A percentile compares a stretch with the other conserved stretches of the same genome.
These are phyloP conservation scores for Papiliotrema flavescens DNA, from an alignment of 1,284 basidiomycete species.

Conservation along the genomic window DNA sequence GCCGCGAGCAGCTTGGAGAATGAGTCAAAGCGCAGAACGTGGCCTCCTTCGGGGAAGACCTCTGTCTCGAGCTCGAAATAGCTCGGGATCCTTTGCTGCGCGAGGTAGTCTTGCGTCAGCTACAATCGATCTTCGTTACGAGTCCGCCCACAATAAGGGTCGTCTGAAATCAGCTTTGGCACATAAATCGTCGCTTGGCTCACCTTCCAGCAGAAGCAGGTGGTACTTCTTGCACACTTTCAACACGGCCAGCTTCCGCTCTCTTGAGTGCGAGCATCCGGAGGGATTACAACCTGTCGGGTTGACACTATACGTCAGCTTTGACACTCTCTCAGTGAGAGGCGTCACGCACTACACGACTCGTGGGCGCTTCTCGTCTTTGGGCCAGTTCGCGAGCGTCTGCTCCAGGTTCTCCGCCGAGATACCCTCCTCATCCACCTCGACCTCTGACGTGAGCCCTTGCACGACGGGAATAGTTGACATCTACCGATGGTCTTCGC, in stretches of 20 bases:
- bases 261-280: slow-evolving; percentile 67
- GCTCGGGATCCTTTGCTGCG: slow-evolving; percentile 58
- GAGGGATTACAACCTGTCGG: slow-evolving; percentile 73
- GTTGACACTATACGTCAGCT: slow-evolving; percentile 53
- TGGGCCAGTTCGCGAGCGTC: slow-evolving; percentile 72
- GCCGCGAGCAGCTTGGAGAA: slow-evolving; percentile 83
- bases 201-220: slow-evolving; percentile 80
- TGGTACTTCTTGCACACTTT: slow-evolving; percentile 69
- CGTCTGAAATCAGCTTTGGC: too few species aligned
- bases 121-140: too few species aligned
- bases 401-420: slow-evolving; percentile 62
- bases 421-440: slow-evolving; percentile 74
- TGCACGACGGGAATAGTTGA: too few species aligned
- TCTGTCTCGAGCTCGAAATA: slow-evolving; percentile 72
- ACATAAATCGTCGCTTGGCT: slow-evolving; percentile 13
- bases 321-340: neutral
- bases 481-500: slow-evolving; percentile 40
- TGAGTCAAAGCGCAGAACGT: slow-evolving; percentile 80
- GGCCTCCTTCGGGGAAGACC: slow-evolving; percentile 55
- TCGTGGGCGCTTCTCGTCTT: slow-evolving; percentile 67
- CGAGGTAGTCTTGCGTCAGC: slow-evolving; percentile 51
- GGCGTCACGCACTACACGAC: slow-evolving; percentile 59
- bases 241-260: slow-evolving; percentile 74
- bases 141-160: slow-evolving; percentile 60
- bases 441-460: slow-evolving; percentile 59